A percentile compares a stretch with the other conserved stretches of the same genome.
Evolutionary conservation across 176 grass and related monocot genomes (phyloP).

Genomic region (Oryza meyeriana): DNA sequence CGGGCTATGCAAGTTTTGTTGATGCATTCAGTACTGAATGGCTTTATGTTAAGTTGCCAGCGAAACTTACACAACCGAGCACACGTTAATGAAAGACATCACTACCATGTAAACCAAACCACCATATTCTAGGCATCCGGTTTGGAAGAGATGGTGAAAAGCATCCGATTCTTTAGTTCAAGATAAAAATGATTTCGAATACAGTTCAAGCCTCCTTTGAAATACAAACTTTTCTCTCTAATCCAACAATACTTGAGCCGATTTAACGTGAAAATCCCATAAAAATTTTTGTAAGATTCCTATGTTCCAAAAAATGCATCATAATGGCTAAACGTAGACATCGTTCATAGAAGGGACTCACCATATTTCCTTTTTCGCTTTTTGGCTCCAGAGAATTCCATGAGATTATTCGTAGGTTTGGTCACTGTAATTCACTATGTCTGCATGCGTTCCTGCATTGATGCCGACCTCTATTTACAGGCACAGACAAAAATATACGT

Average conservation of each 20-base stretch:
- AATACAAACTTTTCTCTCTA: neutral
- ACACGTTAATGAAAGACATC: neutral
- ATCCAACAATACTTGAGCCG: neutral
- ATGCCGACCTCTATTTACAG: neutral
- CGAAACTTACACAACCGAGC: neutral
- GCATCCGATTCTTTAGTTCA: neutral
- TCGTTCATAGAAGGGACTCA: neutral
- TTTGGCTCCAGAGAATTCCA: neutral
- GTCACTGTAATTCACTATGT: neutral
- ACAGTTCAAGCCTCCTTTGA: neutral
- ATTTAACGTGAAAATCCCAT: neutral
- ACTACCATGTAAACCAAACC: neutral
- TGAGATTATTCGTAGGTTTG: neutral
- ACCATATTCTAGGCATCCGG: neutral
- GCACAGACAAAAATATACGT: neutral
- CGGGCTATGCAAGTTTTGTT: neutral
- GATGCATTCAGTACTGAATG: neutral
- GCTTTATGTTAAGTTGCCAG: neutral
- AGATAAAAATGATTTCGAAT: neutral
- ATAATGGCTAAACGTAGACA: neutral
- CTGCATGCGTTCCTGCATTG: neutral
- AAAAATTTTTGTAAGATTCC: neutral
- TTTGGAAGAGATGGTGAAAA: neutral
- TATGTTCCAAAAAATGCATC: neutral
- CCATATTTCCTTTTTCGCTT: neutral